phyloP scores from a whole-genome alignment of 257 asterid species.

The Salvia rosmarinus region DNA sequence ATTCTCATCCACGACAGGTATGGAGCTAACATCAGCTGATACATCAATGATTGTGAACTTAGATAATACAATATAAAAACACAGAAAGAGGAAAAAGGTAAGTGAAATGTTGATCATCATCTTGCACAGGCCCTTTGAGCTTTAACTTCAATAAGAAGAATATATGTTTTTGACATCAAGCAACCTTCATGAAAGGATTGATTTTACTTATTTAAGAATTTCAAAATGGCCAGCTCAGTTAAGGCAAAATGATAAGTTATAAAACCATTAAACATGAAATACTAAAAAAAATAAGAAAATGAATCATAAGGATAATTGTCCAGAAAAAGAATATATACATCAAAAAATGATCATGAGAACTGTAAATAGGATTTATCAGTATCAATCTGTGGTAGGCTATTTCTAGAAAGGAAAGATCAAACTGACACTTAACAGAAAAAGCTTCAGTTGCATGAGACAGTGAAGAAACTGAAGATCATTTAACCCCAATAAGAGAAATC shows the following conservation, averaged over 20 bases:
- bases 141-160: neutral
- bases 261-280: constrained; percentile 10
- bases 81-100: constrained; percentile 9
- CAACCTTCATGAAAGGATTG: neutral
- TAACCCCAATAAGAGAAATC: constrained; percentile 7
- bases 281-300: neutral
- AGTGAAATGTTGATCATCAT: constrained; percentile 3
- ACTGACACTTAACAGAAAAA: constrained; percentile 3
- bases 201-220: neutral
- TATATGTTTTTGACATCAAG: constrained; percentile 8
- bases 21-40: constrained; percentile 73
- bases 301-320: constrained; percentile 10
- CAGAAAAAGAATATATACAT: neutral
- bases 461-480: neutral
- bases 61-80: constrained; percentile 12
- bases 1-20: constrained; percentile 76
- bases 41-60: constrained; percentile 16
- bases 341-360: neutral
- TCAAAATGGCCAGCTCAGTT: neutral
- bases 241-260: constrained; percentile 2
- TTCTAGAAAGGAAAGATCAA: constrained; percentile 19
- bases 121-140: constrained; percentile 16
- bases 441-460: constrained; percentile 22
- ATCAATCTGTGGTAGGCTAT: constrained; percentile 16
- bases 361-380: neutral